Evolutionary conservation across 257 asterid species (phyloP).

Genomic region (Ehretia macrophylla): DNA sequence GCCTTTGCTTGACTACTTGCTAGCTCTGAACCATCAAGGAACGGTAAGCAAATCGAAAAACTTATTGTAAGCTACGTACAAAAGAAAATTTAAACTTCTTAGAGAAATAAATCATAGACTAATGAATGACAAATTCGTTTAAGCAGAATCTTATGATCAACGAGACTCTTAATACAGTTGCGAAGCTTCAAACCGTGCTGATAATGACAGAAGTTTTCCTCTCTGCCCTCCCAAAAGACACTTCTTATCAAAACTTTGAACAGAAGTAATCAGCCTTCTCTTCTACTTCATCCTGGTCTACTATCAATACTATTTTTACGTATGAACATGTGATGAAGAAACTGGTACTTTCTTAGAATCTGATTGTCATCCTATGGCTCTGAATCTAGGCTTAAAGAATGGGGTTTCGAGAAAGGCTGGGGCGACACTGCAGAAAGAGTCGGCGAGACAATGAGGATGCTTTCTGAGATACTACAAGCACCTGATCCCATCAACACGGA

Average conservation of each 20-base stretch:
- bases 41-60: constrained; percentile 37
- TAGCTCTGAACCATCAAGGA: constrained; percentile 60
- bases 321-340: not conserved
- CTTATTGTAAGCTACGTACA: not conserved
- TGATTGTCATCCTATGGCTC: not conserved
- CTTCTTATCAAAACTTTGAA: constrained; percentile 53
- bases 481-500: constrained; percentile 60
- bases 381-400: constrained; percentile 54
- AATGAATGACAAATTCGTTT: not conserved
- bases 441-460: constrained; percentile 52
- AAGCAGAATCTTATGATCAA: constrained; percentile 75
- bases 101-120: too few species aligned
- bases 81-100: too few species aligned
- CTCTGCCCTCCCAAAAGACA: constrained; percentile 51
- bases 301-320: too few species aligned
- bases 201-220: constrained; percentile 48
- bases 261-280: constrained; percentile 37
- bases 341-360: not conserved
- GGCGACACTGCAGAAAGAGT: constrained; percentile 66
- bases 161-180: constrained; percentile 44
- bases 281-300: not conserved
- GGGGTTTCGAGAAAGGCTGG: constrained; percentile 89
- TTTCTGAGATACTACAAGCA: constrained; percentile 75
- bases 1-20: constrained; percentile 55
- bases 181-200: constrained; percentile 57